Conservation (phyloP, 768 basidiomycete genomes). For the Suillus bovinus region DNA sequence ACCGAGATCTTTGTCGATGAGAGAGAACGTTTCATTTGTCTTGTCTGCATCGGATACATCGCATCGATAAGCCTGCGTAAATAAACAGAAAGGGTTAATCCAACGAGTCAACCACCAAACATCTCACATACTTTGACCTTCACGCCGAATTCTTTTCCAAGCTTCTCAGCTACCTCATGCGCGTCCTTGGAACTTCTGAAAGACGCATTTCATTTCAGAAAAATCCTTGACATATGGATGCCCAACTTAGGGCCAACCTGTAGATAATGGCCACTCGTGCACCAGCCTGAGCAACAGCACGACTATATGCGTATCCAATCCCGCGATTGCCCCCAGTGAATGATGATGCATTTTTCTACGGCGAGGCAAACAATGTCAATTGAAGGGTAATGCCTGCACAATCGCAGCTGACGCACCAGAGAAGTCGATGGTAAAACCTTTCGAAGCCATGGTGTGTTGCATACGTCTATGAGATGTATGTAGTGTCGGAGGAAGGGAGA, state of each 20-base stretch:
- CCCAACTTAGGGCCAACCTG: constrained; percentile 31
- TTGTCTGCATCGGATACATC: constrained; percentile 53
- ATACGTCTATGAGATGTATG: neutral
- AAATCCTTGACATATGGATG: neutral
- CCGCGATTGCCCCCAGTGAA: constrained; percentile 67
- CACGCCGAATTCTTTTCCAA: constrained; percentile 49
- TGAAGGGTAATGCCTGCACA: neutral
- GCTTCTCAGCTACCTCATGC: constrained; percentile 44
- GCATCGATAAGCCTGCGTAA: constrained; percentile 57
- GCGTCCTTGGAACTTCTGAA: constrained; percentile 50
- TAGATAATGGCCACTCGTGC: constrained; percentile 65
- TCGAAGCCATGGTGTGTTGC: neutral
- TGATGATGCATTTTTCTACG: constrained; percentile 50
- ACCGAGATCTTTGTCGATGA: constrained; percentile 51
- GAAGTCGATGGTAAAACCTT: neutral
- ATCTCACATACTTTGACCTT: constrained; percentile 35
- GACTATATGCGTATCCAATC: constrained; percentile 56
- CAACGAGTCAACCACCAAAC: neutral
- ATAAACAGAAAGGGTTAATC: neutral
- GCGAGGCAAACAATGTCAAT: neutral
- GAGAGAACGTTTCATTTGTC: constrained; percentile 45
- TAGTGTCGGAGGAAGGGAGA: neutral
- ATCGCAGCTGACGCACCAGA: neutral
- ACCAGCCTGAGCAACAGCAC: constrained; percentile 55
- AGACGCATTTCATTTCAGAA: neutral